phyloP scores from a whole-genome alignment of 192 early-diverging fungal species.

The Chytriomyces confervae region DNA sequence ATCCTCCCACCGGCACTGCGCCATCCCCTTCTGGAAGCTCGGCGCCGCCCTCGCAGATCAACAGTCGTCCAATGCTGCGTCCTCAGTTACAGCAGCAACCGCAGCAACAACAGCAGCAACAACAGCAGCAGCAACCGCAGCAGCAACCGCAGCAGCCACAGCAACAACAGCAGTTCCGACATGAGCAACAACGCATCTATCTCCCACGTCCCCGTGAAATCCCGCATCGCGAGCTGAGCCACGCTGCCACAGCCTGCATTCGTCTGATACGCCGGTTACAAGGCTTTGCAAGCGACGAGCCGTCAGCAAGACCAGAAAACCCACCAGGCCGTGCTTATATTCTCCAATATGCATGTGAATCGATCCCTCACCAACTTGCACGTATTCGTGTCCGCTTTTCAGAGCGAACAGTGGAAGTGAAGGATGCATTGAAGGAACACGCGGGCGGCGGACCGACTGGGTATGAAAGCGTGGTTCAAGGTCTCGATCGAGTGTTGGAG shows the following conservation, averaged over 20 bases:
- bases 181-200: neutral
- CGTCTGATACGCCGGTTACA: neutral
- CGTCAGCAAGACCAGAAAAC: neutral
- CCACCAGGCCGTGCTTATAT: neutral
- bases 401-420: neutral
- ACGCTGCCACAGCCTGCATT: neutral
- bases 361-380: neutral
- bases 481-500: neutral
- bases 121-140: neutral
- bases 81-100: neutral
- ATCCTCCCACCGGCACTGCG: neutral
- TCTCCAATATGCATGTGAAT: neutral
- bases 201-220: neutral
- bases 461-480: neutral
- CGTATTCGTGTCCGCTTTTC: neutral
- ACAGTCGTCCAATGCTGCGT: neutral
- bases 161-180: neutral
- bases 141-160: neutral
- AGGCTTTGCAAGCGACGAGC: constrained; percentile 11
- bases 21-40: neutral
- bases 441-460: neutral
- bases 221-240: neutral
- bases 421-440: neutral
- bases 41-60: neutral
- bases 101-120: neutral